Percentiles rank a stretch among this genome's conserved stretches.
Conservation (phyloP, 1,284 basidiomycete genomes). For the Pterula multifida region DNA sequence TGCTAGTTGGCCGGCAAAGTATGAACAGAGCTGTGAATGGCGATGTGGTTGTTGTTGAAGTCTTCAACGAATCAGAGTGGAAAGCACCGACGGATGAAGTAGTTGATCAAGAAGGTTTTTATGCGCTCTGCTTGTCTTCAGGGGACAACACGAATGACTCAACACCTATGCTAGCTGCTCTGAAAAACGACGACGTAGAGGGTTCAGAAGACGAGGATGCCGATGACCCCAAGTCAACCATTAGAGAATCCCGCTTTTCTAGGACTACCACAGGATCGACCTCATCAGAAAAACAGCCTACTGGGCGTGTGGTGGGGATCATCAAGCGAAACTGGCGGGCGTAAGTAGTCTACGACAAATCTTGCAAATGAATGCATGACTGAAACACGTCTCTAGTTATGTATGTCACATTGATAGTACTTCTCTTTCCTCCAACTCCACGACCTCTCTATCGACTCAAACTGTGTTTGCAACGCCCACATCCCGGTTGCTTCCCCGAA, state of each 20-base stretch:
- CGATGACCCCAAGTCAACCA: constrained; percentile 43
- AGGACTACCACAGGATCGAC: constrained; percentile 30
- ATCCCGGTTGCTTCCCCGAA: constrained; percentile 85
- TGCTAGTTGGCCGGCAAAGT: constrained; percentile 81
- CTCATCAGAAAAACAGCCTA: constrained; percentile 64
- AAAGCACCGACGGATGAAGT: constrained; percentile 89
- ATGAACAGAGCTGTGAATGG: constrained; percentile 96
- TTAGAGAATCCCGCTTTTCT: constrained; percentile 36
- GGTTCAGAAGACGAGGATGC: constrained; percentile 40
- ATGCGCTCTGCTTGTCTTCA: constrained; percentile 1
- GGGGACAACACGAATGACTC: constrained; percentile 5
- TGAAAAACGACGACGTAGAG: constrained; percentile 87
- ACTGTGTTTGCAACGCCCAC: constrained; percentile 94
- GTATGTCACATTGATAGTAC: constrained; percentile 93
- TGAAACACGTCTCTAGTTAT: constrained; percentile 37
- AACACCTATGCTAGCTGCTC: constrained; percentile 43
- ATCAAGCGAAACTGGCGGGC: constrained; percentile 94
- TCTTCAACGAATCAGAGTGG: constrained; percentile 87
- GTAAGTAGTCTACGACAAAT: constrained; percentile 38
- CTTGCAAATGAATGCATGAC: background rate
- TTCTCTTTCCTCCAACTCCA: constrained; percentile 70
- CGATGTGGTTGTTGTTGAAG: constrained; percentile 85
- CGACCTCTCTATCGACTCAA: constrained; percentile 79
- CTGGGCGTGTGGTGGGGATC: constrained; percentile 85
- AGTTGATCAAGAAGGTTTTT: constrained; percentile 76